phyloP scores from a whole-genome alignment of 23 red algal genomes.

The Pyropia haitanensis region DNA sequence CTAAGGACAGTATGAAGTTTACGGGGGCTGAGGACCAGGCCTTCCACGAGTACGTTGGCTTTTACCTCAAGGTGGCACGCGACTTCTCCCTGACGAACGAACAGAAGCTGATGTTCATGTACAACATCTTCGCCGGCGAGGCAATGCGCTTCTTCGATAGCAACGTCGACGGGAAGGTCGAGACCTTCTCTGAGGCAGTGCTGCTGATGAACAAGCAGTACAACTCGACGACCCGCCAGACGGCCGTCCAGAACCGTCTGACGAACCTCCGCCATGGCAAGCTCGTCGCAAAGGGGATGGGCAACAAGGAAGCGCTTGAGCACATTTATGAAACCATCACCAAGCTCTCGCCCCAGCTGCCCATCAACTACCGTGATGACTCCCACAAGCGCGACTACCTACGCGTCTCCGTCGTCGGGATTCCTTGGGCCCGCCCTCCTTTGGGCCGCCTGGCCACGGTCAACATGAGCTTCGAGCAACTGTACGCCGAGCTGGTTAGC shows the following conservation, averaged over 20 bases:
- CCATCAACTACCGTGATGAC: slow-evolving; percentile 1
- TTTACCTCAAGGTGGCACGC: slow-evolving; percentile 1
- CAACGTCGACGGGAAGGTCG: not conserved
- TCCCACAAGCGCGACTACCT: no score
- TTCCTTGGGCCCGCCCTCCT: no score
- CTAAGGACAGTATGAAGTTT: slow-evolving; percentile 13
- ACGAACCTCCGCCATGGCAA: not conserved
- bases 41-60: slow-evolving; percentile 14
- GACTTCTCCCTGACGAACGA: slow-evolving; percentile 5
- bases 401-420: no score
- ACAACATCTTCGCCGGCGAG: slow-evolving; percentile 13
- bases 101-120: slow-evolving; percentile 7
- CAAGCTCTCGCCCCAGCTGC: slow-evolving; percentile 7
- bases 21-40: slow-evolving; percentile 10
- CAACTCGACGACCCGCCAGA: slow-evolving; percentile 20
- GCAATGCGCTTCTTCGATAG: slow-evolving; percentile 6
- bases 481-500: no score
- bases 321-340: slow-evolving; percentile 7
- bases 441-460: no score
- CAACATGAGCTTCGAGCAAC: no score
- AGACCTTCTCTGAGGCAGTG: slow-evolving; percentile 6
- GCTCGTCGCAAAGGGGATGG: slow-evolving; percentile 3
- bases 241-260: slow-evolving; percentile 11
- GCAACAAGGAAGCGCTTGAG: not conserved
- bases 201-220: slow-evolving; percentile 13